These are phyloP conservation scores for Verticillium alfalfae DNA, from an alignment of 2,329 filamentous ascomycete genomes.

Conservation along the genomic window DNA sequence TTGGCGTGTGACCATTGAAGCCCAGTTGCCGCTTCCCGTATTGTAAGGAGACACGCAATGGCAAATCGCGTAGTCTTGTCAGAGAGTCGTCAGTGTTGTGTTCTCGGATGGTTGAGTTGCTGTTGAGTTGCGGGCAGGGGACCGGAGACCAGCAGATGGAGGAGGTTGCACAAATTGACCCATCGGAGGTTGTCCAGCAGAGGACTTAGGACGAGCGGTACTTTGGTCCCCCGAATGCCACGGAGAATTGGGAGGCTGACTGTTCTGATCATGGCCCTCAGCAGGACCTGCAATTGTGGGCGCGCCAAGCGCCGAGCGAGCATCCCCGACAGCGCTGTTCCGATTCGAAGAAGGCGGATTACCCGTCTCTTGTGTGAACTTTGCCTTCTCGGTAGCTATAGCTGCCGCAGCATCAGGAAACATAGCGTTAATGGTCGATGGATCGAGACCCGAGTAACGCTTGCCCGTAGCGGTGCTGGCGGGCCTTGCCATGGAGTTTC, in stretches of 20 bases:
- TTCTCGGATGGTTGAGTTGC: conserved; percentile 71
- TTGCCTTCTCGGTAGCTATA: conserved; percentile 97
- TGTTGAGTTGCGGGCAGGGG: conserved; percentile 66
- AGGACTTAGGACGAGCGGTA: conserved; percentile 15
- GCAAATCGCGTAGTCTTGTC: conserved; percentile 69
- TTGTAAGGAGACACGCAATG: conserved; percentile 81
- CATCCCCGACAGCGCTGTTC: conserved; percentile 78
- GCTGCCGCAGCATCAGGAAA: conserved; percentile 96
- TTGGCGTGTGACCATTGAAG: conserved; percentile 95
- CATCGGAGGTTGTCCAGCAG: conserved; percentile 52
- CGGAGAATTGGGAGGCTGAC: conserved; percentile 68
- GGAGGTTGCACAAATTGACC: conserved; percentile 89
- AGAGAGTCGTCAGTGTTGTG: conserved; percentile 70
- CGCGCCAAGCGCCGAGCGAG: conserved; percentile 67
- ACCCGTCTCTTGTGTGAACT: conserved; percentile 92
- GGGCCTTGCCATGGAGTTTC: conserved; percentile 80
- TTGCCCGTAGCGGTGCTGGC: conserved; percentile 75
- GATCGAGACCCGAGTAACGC: conserved; percentile 89
- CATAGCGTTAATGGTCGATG: conserved; percentile 95
- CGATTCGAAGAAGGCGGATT: conserved; percentile 86
- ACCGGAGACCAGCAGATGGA: conserved; percentile 69
- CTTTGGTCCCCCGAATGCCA: conserved; percentile 58
- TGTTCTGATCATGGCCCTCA: conserved; percentile 54
- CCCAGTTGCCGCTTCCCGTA: conserved; percentile 85
- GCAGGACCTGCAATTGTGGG: conserved; percentile 69